Conservation (phyloP, 1,284 basidiomycete species). For the Heterobasidion occidentale region DNA sequence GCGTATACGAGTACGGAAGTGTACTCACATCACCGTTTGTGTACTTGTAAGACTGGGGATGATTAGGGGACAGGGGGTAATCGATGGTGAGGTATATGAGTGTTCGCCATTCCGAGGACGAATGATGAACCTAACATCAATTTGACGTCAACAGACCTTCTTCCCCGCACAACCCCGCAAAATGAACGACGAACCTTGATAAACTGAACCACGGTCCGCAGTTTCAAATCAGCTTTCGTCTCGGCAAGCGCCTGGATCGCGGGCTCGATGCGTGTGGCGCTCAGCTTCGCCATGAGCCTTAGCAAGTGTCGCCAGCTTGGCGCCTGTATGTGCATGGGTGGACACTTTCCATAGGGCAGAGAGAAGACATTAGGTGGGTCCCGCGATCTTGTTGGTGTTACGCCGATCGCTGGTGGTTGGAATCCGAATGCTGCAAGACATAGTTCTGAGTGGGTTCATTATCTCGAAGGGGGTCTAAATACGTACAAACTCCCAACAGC, state of each 20-base stretch:
- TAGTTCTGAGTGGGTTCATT: background rate
- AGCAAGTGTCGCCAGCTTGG: conserved; percentile 65
- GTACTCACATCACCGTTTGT: conserved; percentile 50
- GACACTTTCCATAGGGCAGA: conserved; percentile 57
- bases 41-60: conserved; percentile 38
- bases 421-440: conserved; percentile 52
- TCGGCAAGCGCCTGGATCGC: conserved; percentile 56
- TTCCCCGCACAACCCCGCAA: background rate
- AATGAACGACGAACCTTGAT: conserved; percentile 43
- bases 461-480: background rate
- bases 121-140: conserved; percentile 41
- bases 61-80: conserved; percentile 42
- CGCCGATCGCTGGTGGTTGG: conserved; percentile 45
- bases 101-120: conserved; percentile 58
- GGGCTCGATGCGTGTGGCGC: conserved; percentile 61
- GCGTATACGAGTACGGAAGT: conserved; percentile 63
- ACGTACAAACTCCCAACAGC: conserved; percentile 52
- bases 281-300: conserved; percentile 63
- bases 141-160: background rate
- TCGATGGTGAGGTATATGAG: conserved; percentile 72
- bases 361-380: conserved; percentile 58
- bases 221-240: conserved; percentile 45
- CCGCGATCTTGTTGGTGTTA: conserved; percentile 35
- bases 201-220: conserved; percentile 71
- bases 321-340: conserved; percentile 64